Conservation (phyloP, 176 grass and related monocot species). For the Phoenix dactylifera region DNA sequence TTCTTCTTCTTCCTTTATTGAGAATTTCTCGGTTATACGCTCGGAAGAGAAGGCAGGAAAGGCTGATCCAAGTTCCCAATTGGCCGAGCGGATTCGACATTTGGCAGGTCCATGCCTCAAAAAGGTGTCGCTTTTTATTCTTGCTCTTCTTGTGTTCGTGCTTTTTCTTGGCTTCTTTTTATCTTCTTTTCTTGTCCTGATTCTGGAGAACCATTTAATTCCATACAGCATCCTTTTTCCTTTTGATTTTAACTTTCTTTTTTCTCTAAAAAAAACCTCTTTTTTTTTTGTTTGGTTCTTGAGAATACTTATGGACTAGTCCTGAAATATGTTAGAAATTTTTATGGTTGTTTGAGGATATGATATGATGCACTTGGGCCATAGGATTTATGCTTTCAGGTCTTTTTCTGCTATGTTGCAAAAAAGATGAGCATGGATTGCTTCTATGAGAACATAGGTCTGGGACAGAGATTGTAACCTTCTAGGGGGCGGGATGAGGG, state of each 20-base stretch:
- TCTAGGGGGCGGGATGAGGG: too few species aligned
- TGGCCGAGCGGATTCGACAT: not conserved
- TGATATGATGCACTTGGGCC: too few species aligned
- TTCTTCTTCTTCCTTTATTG: not conserved
- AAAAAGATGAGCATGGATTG: too few species aligned
- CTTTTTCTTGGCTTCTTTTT: too few species aligned
- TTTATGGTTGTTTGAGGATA: too few species aligned
- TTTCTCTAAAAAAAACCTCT: not conserved
- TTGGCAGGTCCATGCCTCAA: conserved; percentile 1
- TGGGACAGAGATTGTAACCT: too few species aligned
- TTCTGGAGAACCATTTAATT: too few species aligned
- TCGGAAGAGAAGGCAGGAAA: not conserved
- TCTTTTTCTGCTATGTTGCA: too few species aligned
- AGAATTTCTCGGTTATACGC: conserved; percentile 2
- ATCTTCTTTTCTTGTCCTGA: too few species aligned
- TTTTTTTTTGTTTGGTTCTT: not conserved
- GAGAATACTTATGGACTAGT: not conserved
- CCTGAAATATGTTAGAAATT: not conserved
- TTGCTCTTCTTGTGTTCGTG: too few species aligned
- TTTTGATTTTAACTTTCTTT: not conserved
- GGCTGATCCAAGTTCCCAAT: conserved; percentile 1
- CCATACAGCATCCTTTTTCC: not conserved
- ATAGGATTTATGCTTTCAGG: too few species aligned
- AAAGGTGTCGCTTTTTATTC: conserved; percentile 27
- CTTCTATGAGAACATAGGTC: too few species aligned